Base-by-base conservation (phyloP, 495 filamentous ascomycete genomes). In the Emericellopsis terricola region DNA sequence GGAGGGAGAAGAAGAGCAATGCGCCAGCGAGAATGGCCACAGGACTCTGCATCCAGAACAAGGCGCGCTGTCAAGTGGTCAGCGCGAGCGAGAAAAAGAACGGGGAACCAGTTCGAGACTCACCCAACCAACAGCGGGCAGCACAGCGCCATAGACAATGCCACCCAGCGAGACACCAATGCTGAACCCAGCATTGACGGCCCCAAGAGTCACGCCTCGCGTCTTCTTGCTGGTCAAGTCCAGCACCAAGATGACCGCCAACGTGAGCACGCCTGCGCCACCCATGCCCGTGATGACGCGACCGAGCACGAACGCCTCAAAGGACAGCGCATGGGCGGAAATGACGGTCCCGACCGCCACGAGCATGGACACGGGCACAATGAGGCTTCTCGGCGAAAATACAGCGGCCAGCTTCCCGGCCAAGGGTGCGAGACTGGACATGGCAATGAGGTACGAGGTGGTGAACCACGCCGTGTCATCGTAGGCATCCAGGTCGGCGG, bases 391-490 rank as follows among this genome's bases (percentile, higher is more conserved):
- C 1, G 77, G 67, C 1, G 71, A 68, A 47, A 84, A 82, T 15
- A 83, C 65, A 39, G 71, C 65, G 15, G 69, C 65, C 6, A 85
- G 55, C 23, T 78, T 64, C 5, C 79, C 79, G 7, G 62, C 59
- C 1, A 87, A 47, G 0, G 80, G 79, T 0, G 71, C 62, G 3
- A 75, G 55, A 14, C 68, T 74, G 28, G 76, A 76, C 61, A 71
- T 64, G 28, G 74, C 69, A 38, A 87, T 81, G 52, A 76, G 50
- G 48, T 78, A 85, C 1, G 76, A 55, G 17, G 73, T 74, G 5
- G 77, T 81, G 41, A 87, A 78, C 79, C 79, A 87, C 41, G 68
- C 74, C 14, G 70, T 71, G 29, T 71, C 52, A 17, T 69, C 69
- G 46, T 78, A 84, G 7, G 77, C 69, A 59, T 82, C 62, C 1